Evolutionary conservation across 768 basidiomycete genomes (phyloP).

Genomic region (Trametes coccinea): DNA sequence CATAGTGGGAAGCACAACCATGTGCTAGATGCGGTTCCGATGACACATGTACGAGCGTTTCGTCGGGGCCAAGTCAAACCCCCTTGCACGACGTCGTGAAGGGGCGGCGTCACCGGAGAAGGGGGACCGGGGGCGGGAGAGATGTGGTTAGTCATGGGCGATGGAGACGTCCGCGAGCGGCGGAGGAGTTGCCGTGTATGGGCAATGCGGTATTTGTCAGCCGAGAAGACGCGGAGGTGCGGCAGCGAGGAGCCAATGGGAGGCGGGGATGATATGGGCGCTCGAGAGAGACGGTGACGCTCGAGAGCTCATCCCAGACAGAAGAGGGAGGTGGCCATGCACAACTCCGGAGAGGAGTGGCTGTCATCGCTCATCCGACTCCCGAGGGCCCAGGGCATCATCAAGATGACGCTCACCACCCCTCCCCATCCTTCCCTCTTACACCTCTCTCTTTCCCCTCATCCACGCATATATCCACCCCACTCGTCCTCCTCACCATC

Average conservation of each 20-base stretch:
- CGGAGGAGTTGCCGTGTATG: not conserved
- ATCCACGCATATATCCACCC: not conserved
- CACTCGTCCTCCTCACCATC: no score
- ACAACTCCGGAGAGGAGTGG: not conserved
- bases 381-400: not conserved
- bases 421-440: not conserved
- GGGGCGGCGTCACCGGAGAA: no score
- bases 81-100: no score
- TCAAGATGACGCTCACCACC: slow-evolving; percentile 15
- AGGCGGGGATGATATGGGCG: not conserved
- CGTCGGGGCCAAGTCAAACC: no score
- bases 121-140: not conserved
- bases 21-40: no score
- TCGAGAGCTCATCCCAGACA: not conserved
- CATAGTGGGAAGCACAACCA: no score
- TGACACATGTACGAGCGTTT: no score
- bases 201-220: slow-evolving; percentile 11
- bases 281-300: not conserved
- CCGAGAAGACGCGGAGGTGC: slow-evolving; percentile 2
- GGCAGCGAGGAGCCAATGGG: not conserved
- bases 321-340: no score
- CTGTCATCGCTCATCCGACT: not conserved
- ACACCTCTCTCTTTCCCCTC: not conserved
- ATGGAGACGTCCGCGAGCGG: not conserved
- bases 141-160: not conserved